Percentiles rank a stretch among this genome's conserved stretches.
These are phyloP conservation scores for Cyclotella choctawhatcheeana DNA, from an alignment of 108 stramenopile genomes.

Conservation along the genomic window DNA sequence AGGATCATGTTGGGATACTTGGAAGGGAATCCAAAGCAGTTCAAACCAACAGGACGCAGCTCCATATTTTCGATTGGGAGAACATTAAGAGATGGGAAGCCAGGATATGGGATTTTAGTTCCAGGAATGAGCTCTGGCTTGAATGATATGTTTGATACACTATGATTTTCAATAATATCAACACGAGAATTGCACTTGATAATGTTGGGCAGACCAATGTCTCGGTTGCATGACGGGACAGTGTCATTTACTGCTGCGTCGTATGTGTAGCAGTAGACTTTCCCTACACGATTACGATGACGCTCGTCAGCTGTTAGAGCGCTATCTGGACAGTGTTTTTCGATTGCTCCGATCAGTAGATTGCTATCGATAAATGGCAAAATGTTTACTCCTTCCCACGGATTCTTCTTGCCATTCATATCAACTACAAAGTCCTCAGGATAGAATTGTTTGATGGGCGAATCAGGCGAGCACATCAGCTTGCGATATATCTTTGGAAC, in stretches of 20 bases:
- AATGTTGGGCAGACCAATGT: conserved; percentile 87
- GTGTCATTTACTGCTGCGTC: conserved; percentile 81
- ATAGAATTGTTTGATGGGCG: conserved; percentile 95
- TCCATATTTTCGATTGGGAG: conserved; percentile 77
- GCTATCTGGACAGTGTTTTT: conserved; percentile 74
- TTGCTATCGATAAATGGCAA: conserved; percentile 97
- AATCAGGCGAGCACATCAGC: conserved; percentile 86
- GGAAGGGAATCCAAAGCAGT: conserved; percentile 88
- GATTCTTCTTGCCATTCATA: conserved; percentile 99
- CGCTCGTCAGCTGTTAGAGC: conserved; percentile 81
- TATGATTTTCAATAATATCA: conserved; percentile 65
- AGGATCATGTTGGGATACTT: conserved; percentile 91
- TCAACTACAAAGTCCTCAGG: conserved; percentile 94
- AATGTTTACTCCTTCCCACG: conserved; percentile 98
- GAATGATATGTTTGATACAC: conserved; percentile 68
- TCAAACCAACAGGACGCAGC: conserved; percentile 70
- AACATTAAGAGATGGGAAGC: conserved; percentile 92
- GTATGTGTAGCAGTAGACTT: conserved; percentile 77
- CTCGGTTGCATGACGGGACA: conserved; percentile 77
- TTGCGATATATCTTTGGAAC: conserved; percentile 88
- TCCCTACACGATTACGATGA: conserved; percentile 76
- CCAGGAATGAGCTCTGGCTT: conserved; percentile 84
- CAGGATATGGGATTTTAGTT: conserved; percentile 88
- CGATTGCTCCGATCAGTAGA: conserved; percentile 79
- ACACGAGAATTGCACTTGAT: conserved; percentile 76